Conservation (phyloP, 805 yeast species). For the Clavispora vitiphila region DNA sequence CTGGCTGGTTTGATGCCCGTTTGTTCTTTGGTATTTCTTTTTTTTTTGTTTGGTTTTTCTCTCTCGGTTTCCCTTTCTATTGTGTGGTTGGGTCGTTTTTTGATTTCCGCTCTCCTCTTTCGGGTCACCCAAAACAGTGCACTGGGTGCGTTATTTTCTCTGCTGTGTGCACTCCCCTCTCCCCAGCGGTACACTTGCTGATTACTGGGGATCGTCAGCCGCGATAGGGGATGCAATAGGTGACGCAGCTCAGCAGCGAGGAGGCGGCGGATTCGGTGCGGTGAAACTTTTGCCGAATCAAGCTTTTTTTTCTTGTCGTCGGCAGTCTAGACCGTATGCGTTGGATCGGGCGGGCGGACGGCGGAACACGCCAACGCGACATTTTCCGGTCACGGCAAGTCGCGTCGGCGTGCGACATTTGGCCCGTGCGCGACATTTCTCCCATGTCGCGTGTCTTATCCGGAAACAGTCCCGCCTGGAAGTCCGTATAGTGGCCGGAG, state of each 20-base stretch:
- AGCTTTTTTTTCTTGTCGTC: too few species aligned
- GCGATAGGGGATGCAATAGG: not conserved
- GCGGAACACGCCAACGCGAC: not conserved
- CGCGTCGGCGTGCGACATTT: not conserved
- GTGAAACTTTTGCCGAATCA: too few species aligned
- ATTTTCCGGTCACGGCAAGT: not conserved
- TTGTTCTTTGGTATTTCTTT: too few species aligned
- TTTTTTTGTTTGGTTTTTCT: constrained; percentile 20
- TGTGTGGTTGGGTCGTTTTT: not conserved
- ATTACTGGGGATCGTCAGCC: not conserved
- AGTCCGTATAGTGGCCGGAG: too few species aligned
- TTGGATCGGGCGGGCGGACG: not conserved
- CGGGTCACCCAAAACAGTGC: not conserved
- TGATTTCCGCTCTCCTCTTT: not conserved
- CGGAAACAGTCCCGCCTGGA: not conserved
- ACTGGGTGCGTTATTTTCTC: not conserved
- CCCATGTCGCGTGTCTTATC: not conserved
- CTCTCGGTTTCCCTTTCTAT: not conserved
- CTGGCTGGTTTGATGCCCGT: not conserved
- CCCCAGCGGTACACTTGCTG: not conserved
- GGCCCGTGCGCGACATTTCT: not conserved
- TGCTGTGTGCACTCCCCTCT: not conserved
- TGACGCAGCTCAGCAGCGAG: too few species aligned
- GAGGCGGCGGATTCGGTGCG: too few species aligned
- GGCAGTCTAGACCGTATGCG: too few species aligned